A percentile compares a stretch with the other conserved stretches of the same genome.
These are phyloP conservation scores for Lichtheimia corymbifera DNA, from an alignment of 371 early-diverging fungal species.

Conservation along the genomic window DNA sequence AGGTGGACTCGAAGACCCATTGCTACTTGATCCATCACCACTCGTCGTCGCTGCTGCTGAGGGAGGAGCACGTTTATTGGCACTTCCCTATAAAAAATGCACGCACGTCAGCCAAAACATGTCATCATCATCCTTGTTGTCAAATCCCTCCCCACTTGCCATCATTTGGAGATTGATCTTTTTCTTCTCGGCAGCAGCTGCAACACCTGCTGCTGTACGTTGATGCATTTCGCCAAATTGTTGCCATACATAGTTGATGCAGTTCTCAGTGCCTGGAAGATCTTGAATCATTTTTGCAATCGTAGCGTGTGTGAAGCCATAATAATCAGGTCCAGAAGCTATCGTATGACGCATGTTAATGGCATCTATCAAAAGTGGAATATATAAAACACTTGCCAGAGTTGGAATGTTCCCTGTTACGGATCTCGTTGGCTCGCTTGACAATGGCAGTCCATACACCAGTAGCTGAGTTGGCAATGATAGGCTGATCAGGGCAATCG, in stretches of 20 bases:
- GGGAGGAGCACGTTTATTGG: conserved; percentile 5
- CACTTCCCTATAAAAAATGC: too few species aligned
- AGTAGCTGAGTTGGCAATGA: conserved; percentile 78
- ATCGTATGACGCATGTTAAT: background rate
- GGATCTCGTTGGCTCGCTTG: conserved; percentile 72
- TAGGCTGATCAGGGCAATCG: conserved; percentile 62
- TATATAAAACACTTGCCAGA: conserved; percentile 37
- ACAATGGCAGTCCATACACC: conserved; percentile 89
- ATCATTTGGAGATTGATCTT: conserved; percentile 38
- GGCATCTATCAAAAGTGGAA: background rate
- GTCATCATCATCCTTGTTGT: too few species aligned
- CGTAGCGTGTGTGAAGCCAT: conserved; percentile 86
- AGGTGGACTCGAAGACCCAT: too few species aligned
- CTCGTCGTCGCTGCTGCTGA: background rate
- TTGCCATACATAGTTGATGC: conserved; percentile 74
- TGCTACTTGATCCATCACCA: background rate
- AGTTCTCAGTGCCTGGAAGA: conserved; percentile 72
- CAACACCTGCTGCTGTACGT: conserved; percentile 46
- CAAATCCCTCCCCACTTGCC: conserved; percentile 20
- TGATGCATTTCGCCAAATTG: conserved; percentile 57
- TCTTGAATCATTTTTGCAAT: conserved; percentile 90
- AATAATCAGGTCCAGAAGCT: conserved; percentile 90
- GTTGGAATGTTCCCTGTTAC: conserved; percentile 77
- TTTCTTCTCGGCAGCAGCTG: conserved; percentile 48
- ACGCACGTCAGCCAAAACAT: too few species aligned